These are phyloP conservation scores for Parietaria judaica DNA, from an alignment of 306 rosid species.

Conservation along the genomic window DNA sequence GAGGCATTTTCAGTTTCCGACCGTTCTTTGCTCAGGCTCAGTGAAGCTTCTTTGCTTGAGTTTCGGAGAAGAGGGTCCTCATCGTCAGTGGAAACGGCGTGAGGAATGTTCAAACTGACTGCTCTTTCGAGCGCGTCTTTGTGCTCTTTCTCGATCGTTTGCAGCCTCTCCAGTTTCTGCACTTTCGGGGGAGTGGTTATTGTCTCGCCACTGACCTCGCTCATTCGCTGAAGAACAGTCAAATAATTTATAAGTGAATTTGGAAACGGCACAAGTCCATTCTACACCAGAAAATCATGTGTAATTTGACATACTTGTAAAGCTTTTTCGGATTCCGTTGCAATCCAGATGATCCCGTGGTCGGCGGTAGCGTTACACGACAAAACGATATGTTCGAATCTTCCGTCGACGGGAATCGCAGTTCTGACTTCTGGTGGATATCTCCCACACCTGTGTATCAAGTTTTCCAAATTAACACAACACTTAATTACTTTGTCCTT, in stretches of 20 bases:
- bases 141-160: constrained; percentile 64
- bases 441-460: constrained; percentile 81
- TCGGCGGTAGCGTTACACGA: constrained; percentile 82
- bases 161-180: constrained; percentile 52
- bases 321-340: constrained; percentile 82
- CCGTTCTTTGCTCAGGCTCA: constrained; percentile 15
- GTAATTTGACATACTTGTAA: constrained; percentile 54
- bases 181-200: constrained; percentile 48
- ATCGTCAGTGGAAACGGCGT: constrained; percentile 40
- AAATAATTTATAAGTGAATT: not conserved
- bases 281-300: too few relatives aligned
- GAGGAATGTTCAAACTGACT: constrained; percentile 69
- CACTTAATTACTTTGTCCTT: too few relatives aligned
- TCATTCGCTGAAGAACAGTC: constrained; percentile 38
- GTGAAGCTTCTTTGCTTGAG: constrained; percentile 24
- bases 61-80: constrained; percentile 7
- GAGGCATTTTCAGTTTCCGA: constrained; percentile 13
- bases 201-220: constrained; percentile 33
- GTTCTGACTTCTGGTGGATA: constrained; percentile 95
- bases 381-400: constrained; percentile 97
- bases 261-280: not conserved
- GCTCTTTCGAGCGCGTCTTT: constrained; percentile 76
- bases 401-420: constrained; percentile 98
- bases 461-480: constrained; percentile 9
- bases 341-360: constrained; percentile 88